Percentiles rank a stretch among this genome's conserved stretches.
phyloP scores from a whole-genome alignment of 108 stramenopile species.

The Cyclotella choctawhatcheeana region DNA sequence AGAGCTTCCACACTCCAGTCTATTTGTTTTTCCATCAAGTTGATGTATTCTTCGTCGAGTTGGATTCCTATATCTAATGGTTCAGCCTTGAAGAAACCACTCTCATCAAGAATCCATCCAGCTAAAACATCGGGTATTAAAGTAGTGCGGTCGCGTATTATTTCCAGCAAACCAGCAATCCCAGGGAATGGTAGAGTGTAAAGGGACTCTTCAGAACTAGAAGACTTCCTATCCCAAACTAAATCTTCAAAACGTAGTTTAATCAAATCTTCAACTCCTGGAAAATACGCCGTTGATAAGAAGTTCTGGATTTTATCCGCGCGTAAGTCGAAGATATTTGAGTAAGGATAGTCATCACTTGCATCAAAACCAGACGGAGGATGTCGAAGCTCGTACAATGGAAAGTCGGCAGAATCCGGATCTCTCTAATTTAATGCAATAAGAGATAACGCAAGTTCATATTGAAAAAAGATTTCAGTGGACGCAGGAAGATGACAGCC shows the following conservation, averaged over 20 bases:
- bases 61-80: constrained; percentile 23
- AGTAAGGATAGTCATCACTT: constrained; percentile 22
- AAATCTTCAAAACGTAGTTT: constrained; percentile 56
- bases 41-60: constrained; percentile 53
- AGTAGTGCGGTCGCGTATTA: constrained; percentile 48
- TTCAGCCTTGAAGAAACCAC: constrained; percentile 30
- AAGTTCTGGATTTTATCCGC: constrained; percentile 65
- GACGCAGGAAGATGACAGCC: too few species aligned
- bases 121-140: constrained; percentile 47
- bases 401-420: constrained; percentile 41
- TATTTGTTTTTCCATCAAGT: constrained; percentile 60
- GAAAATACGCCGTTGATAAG: constrained; percentile 30
- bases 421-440: too few species aligned
- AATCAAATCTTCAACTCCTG: constrained; percentile 39
- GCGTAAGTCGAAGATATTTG: constrained; percentile 51
- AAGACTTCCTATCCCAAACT: constrained; percentile 30
- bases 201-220: constrained; percentile 25
- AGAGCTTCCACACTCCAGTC: constrained; percentile 64
- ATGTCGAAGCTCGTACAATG: constrained; percentile 49
- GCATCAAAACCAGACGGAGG: constrained; percentile 8
- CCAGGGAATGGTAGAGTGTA: constrained; percentile 41
- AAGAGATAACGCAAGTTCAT: too few species aligned
- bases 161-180: constrained; percentile 43
- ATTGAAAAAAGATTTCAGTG: too few species aligned
- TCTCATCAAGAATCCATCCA: constrained; percentile 42